phyloP scores from a whole-genome alignment of 306 rosid species.

The Morella rubra region DNA sequence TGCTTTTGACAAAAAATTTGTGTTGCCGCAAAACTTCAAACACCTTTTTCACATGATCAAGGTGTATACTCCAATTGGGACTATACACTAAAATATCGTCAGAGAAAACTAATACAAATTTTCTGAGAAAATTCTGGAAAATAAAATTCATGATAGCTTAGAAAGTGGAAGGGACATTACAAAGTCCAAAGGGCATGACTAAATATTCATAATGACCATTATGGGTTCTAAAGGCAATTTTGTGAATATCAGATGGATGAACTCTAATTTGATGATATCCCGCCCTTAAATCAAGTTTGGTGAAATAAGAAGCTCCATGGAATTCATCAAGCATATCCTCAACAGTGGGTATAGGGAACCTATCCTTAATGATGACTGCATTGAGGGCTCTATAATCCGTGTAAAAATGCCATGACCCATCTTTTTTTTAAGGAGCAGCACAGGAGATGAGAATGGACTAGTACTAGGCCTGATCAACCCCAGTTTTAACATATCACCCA shows the following conservation, averaged over 20 bases:
- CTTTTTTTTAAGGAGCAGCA: not conserved
- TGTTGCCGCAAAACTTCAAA: conserved; percentile 4
- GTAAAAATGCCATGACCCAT: not conserved
- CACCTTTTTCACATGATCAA: not conserved
- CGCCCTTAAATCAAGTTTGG: not conserved
- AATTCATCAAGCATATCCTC: not conserved
- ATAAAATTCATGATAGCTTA: not conserved
- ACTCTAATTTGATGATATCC: conserved; percentile 10
- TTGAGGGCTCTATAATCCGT: not conserved
- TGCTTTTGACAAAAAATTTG: not conserved
- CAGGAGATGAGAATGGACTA: not conserved
- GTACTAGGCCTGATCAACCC: not conserved
- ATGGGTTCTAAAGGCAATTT: not conserved
- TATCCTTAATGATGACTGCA: not conserved
- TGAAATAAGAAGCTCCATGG: not conserved
- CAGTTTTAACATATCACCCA: not conserved
- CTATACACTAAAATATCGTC: conserved; percentile 7
- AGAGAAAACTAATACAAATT: conserved; percentile 1
- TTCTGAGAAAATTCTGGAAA: not conserved
- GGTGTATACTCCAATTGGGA: not conserved
- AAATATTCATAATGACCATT: conserved; percentile 9
- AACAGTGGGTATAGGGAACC: not conserved
- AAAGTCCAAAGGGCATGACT: not conserved
- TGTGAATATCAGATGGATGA: not conserved
- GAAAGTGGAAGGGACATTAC: conserved; percentile 9